These are phyloP conservation scores for Tuber indicum DNA, from an alignment of 495 filamentous ascomycete species.

Conservation along the genomic window DNA sequence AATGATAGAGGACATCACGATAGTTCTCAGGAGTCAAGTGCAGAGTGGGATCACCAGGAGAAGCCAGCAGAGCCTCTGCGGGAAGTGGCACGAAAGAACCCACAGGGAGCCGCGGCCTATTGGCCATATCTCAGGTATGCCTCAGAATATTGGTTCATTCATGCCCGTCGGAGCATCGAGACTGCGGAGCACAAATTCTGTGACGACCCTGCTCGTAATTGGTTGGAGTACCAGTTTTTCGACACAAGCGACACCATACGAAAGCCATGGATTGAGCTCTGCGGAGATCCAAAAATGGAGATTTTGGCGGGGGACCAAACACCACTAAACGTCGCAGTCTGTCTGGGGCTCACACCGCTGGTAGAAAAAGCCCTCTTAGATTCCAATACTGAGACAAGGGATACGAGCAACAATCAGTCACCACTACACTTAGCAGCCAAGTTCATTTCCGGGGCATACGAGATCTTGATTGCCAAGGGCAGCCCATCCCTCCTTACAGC, in stretches of 20 bases:
- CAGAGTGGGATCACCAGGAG: background rate
- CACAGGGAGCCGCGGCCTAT: background rate
- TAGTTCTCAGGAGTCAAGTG: background rate
- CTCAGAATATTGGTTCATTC: background rate
- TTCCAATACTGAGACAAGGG: background rate
- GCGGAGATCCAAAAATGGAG: background rate
- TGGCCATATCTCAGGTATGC: background rate
- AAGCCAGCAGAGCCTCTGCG: background rate
- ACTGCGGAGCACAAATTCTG: background rate
- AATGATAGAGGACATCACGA: fast-evolving
- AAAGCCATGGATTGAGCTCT: slow-evolving; percentile 8
- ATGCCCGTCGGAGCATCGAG: background rate
- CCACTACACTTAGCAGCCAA: background rate
- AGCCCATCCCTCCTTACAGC: no score
- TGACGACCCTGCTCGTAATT: background rate
- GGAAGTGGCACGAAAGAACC: background rate
- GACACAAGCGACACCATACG: background rate
- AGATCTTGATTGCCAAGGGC: no score
- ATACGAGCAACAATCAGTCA: background rate
- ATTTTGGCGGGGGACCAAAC: background rate
- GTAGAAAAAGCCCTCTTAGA: background rate
- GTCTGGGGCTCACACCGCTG: no score
- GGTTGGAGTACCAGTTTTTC: background rate
- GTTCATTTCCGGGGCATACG: no score
- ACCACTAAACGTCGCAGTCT: no score